These are phyloP conservation scores for Williopsis jadinii DNA, from an alignment of 1,139 yeast species.

Conservation along the genomic window DNA sequence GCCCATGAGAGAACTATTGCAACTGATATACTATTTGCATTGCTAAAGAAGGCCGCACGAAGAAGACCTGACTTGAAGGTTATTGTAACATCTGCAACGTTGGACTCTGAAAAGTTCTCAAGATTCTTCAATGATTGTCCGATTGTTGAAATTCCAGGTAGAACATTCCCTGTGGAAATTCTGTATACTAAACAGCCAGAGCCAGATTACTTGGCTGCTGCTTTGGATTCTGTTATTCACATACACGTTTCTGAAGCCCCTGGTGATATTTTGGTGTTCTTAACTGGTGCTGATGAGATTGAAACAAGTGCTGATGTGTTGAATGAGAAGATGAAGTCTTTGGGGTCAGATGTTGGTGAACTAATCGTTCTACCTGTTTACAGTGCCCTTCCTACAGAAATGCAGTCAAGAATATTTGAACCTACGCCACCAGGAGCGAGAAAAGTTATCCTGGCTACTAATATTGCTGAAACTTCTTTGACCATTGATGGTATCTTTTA, in stretches of 20 bases:
- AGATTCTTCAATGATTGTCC: constrained; percentile 75
- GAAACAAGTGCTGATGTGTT: constrained; percentile 82
- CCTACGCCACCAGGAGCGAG: constrained; percentile 77
- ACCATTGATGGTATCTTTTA: constrained; percentile 87
- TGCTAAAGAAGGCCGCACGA: constrained; percentile 64
- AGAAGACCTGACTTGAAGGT: constrained; percentile 70
- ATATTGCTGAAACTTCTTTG: constrained; percentile 94
- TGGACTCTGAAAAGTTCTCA: constrained; percentile 81
- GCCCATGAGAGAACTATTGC: constrained; percentile 96
- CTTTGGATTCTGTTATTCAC: constrained; percentile 74
- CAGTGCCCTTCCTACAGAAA: constrained; percentile 82
- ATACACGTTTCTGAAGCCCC: constrained; percentile 71
- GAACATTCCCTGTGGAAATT: constrained; percentile 84
- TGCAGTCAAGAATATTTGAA: constrained; percentile 76
- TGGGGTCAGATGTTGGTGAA: constrained; percentile 57
- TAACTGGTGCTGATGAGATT: constrained; percentile 90
- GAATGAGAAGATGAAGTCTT: constrained; percentile 54
- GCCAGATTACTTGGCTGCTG: constrained; percentile 75
- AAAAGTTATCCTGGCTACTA: constrained; percentile 89
- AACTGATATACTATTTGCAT: constrained; percentile 85
- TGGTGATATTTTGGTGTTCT: constrained; percentile 80
- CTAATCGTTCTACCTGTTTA: constrained; percentile 83
- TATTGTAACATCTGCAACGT: constrained; percentile 87
- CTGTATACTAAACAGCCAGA: constrained; percentile 76
- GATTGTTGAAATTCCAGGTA: constrained; percentile 74